A percentile compares a stretch with the other conserved stretches of the same genome.
Conservation (phyloP, 257 asterid species). For the Eustoma russellianum region DNA sequence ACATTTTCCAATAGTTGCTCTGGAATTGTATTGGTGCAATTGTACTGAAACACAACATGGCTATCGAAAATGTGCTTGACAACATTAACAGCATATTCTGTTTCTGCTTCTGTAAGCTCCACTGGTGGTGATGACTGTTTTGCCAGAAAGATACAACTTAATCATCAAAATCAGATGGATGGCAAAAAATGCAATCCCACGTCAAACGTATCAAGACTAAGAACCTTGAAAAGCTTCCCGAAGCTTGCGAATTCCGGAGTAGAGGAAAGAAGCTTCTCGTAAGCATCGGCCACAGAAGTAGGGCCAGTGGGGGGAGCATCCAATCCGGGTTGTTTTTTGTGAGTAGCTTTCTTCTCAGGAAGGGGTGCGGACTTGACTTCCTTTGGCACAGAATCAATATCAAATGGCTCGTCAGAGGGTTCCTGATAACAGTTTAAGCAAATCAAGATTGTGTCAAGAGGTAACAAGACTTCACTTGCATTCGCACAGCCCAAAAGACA, state of each 20-base stretch:
- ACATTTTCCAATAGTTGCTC: constrained; percentile 95
- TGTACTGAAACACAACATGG: constrained; percentile 94
- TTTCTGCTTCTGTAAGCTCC: constrained; percentile 99
- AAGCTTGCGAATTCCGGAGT: constrained; percentile 76
- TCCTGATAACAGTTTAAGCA: constrained; percentile 40
- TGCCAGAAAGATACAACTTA: constrained; percentile 10
- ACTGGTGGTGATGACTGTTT: constrained; percentile 85
- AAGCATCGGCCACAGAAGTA: constrained; percentile 65
- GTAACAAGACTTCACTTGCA: constrained; percentile 1
- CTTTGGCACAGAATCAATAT: constrained; percentile 67
- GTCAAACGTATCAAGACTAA: constrained; percentile 6
- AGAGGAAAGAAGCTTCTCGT: constrained; percentile 67
- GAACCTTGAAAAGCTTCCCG: constrained; percentile 97
- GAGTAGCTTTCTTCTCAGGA: constrained; percentile 88
- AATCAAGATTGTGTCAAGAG: constrained; percentile 1
- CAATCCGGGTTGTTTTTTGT: constrained; percentile 85
- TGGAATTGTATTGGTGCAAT: constrained; percentile 91
- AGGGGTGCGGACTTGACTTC: constrained; percentile 91
- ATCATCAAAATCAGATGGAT: constrained; percentile 16
- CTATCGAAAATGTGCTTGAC: constrained; percentile 89
- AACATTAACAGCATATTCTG: constrained; percentile 93
- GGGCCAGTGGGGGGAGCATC: constrained; percentile 74
- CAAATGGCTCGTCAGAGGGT: constrained; percentile 83
- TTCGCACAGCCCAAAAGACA: constrained; percentile 3
- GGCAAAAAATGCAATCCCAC: constrained; percentile 1